Conservation (phyloP, 208 protist genomes). For the Trypanosoma theileri region DNA sequence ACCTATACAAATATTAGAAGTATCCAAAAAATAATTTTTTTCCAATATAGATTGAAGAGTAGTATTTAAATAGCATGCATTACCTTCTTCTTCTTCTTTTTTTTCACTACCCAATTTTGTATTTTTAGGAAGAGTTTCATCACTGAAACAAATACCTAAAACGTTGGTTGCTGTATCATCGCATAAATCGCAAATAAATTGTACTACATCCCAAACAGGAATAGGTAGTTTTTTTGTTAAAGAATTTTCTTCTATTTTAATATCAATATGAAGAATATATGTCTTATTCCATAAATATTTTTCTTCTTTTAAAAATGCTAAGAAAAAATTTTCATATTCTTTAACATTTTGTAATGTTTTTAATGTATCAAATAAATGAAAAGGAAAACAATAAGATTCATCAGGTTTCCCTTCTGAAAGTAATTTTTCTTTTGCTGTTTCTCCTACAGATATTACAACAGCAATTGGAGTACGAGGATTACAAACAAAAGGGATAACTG, state of each 20-base stretch:
- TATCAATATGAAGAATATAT: constrained; percentile 49
- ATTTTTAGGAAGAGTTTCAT: constrained; percentile 24
- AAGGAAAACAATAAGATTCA: constrained; percentile 40
- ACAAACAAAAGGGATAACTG: constrained; percentile 68
- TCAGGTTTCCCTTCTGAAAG: constrained; percentile 31
- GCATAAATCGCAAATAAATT: constrained; percentile 50
- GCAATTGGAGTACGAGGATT: constrained; percentile 43
- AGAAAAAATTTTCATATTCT: constrained; percentile 36
- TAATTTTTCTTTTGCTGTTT: constrained; percentile 45
- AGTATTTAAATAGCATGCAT: constrained; percentile 56
- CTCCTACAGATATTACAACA: constrained; percentile 69
- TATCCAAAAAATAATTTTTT: constrained; percentile 38
- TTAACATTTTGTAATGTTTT: constrained; percentile 37
- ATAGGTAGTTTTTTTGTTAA: constrained; percentile 16
- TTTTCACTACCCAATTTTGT: constrained; percentile 32
- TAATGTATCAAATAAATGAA: constrained; percentile 38
- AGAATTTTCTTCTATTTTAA: constrained; percentile 27
- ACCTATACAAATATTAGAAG: constrained; percentile 39
- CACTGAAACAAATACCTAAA: constrained; percentile 59
- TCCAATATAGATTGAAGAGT: constrained; percentile 42
- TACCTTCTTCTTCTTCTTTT: constrained; percentile 24
- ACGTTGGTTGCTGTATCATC: constrained; percentile 49
- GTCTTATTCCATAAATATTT: constrained; percentile 46
- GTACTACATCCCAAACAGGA: constrained; percentile 62
- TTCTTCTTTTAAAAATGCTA: constrained; percentile 38